phyloP scores from a whole-genome alignment of 306 rosid species.

The Crotalaria pallida region DNA sequence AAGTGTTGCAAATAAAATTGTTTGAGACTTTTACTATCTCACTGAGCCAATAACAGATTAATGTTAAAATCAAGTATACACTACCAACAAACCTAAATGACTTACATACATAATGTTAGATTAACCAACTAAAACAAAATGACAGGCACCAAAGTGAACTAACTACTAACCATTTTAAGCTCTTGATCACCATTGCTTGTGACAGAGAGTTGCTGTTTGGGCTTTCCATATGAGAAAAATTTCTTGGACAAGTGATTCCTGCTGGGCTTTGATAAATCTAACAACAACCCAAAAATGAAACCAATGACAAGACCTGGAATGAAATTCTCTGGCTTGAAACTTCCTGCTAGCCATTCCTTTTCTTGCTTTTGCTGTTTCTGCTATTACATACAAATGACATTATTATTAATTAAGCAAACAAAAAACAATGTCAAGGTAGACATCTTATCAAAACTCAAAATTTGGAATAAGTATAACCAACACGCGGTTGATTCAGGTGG shows the following conservation, averaged over 20 bases:
- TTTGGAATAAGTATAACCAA: too few species aligned
- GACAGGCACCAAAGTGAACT: background rate
- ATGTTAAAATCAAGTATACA: background rate
- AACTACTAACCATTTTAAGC: slow-evolving; percentile 65
- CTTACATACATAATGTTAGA: background rate
- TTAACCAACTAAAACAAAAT: slow-evolving; percentile 5
- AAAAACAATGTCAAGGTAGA: background rate
- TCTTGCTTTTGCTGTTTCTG: slow-evolving; percentile 48
- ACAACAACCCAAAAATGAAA: slow-evolving; percentile 68
- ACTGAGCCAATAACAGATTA: slow-evolving; percentile 3
- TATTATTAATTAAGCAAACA: background rate
- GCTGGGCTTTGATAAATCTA: slow-evolving; percentile 56
- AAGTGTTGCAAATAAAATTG: background rate
- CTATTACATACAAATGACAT: background rate
- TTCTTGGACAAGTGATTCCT: slow-evolving; percentile 35
- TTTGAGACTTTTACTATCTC: background rate
- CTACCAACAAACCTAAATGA: background rate
- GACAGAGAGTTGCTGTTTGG: slow-evolving; percentile 34
- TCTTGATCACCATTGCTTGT: slow-evolving; percentile 56
- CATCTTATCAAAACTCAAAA: background rate
- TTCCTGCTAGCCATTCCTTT: slow-evolving; percentile 53
- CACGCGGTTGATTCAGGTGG: too few species aligned
- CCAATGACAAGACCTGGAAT: slow-evolving; percentile 90
- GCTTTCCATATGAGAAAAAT: slow-evolving; percentile 33
- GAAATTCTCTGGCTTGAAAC: slow-evolving; percentile 84